phyloP scores from a whole-genome alignment of 2,329 filamentous ascomycete species.

The Alternaria infectoria region DNA sequence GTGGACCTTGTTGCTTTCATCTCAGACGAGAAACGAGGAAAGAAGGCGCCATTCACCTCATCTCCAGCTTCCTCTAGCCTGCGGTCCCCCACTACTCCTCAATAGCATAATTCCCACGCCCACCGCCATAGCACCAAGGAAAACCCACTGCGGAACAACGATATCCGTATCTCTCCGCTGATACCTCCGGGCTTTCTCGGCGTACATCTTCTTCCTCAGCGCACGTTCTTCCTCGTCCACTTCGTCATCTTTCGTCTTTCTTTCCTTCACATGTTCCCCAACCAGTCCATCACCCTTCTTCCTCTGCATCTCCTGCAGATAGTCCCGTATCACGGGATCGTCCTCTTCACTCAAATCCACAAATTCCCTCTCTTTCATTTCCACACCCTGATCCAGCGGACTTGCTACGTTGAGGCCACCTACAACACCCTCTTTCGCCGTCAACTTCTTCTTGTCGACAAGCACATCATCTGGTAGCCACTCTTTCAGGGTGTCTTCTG shows the following conservation, averaged over 20 bases:
- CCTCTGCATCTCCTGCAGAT: constrained; percentile 10
- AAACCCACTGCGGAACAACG: constrained; percentile 2
- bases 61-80: background rate
- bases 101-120: background rate
- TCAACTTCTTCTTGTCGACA: background rate
- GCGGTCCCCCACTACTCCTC: background rate
- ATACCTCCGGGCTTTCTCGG: background rate
- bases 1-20: background rate
- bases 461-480: constrained; percentile 27
- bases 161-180: background rate
- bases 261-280: background rate
- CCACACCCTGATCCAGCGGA: constrained; percentile 39
- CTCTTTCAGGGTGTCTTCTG: constrained; percentile 17
- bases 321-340: constrained; percentile 33
- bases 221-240: background rate
- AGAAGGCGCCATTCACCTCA: rapidly evolving
- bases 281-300: background rate
- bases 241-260: background rate
- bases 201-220: constrained; percentile 1
- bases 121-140: background rate
- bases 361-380: constrained; percentile 19
- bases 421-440: constrained; percentile 25
- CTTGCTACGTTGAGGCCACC: constrained; percentile 39
- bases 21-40: background rate
- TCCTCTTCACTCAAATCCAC: constrained; percentile 29